These are phyloP conservation scores for Citrus medica DNA, from an alignment of 345 rosid genomes.

Conservation along the genomic window DNA sequence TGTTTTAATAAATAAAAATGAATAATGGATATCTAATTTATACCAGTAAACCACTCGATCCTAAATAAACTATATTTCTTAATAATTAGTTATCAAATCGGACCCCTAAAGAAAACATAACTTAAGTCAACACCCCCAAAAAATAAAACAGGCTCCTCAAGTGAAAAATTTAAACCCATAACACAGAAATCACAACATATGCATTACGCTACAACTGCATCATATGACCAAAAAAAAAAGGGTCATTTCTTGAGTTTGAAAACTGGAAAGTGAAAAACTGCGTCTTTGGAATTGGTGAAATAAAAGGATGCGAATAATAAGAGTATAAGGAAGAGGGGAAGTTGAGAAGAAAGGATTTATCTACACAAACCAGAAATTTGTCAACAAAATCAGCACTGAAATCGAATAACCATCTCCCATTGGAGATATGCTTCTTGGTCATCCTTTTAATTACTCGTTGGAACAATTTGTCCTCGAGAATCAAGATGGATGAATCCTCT, in stretches of 20 bases:
- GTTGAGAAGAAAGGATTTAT: background rate
- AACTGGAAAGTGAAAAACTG: background rate
- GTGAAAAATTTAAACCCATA: no score
- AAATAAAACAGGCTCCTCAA: no score
- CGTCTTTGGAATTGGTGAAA: background rate
- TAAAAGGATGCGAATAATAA: background rate
- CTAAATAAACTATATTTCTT: background rate
- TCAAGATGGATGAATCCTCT: background rate
- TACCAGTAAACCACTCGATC: no score
- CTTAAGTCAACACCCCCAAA: no score
- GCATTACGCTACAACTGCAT: no score
- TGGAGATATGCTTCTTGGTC: conserved; percentile 10
- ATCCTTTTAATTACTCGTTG: background rate
- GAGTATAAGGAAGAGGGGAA: background rate
- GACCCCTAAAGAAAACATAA: background rate
- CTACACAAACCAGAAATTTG: background rate
- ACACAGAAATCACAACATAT: no score
- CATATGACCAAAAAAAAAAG: no score
- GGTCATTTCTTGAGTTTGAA: no score
- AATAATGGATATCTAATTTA: no score
- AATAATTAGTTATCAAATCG: no score
- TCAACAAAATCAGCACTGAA: conserved; percentile 3
- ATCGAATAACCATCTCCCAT: background rate
- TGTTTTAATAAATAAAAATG: no score
- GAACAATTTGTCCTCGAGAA: background rate